A percentile compares a stretch with the other conserved stretches of the same genome.
These are phyloP conservation scores for Aphanomyces cochlioides DNA, from an alignment of 352 stramenopile species.

Conservation along the genomic window DNA sequence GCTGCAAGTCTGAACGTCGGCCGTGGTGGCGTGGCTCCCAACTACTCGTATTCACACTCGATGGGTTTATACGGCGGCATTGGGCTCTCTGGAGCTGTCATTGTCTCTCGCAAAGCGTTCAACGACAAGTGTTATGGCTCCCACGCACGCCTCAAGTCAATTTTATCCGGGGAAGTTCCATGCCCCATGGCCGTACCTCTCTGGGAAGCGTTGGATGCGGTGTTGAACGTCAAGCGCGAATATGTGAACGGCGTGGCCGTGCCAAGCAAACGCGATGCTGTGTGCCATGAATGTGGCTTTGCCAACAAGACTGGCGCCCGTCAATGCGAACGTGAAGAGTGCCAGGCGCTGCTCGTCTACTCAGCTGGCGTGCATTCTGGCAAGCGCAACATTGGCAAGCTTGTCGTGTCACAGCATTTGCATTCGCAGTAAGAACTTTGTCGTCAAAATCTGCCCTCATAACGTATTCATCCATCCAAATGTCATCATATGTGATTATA, in stretches of 20 bases:
- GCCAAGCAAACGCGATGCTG: slow-evolving; percentile 43
- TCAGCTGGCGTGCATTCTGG: slow-evolving; percentile 26
- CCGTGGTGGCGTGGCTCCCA: slow-evolving; percentile 54
- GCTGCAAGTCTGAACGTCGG: slow-evolving; percentile 63
- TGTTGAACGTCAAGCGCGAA: slow-evolving; percentile 55
- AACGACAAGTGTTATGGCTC: slow-evolving; percentile 69
- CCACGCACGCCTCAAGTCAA: slow-evolving; percentile 57
- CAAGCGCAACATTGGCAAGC: slow-evolving; percentile 28
- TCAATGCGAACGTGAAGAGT: slow-evolving; percentile 41
- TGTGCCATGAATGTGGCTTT: slow-evolving; percentile 55
- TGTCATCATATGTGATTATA: not conserved
- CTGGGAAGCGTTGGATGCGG: slow-evolving; percentile 58
- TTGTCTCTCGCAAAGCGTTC: slow-evolving; percentile 69
- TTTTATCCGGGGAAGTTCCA: slow-evolving; percentile 63
- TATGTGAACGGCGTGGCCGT: slow-evolving; percentile 63
- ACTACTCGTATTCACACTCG: slow-evolving; percentile 81
- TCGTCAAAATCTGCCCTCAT: not conserved
- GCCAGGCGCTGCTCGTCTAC: slow-evolving; percentile 66
- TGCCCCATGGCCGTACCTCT: slow-evolving; percentile 58
- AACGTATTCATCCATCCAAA: too few species aligned
- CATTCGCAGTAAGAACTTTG: slow-evolving; percentile 1
- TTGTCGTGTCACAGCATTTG: slow-evolving; percentile 16
- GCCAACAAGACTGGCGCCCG: slow-evolving; percentile 46
- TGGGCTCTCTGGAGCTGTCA: slow-evolving; percentile 60
- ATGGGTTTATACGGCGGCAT: slow-evolving; percentile 70